Evolutionary conservation across 805 yeast genomes (phyloP), one percentile per base, ranked within the genome.

Genomic region (Kuraishia molischiana): DNA sequence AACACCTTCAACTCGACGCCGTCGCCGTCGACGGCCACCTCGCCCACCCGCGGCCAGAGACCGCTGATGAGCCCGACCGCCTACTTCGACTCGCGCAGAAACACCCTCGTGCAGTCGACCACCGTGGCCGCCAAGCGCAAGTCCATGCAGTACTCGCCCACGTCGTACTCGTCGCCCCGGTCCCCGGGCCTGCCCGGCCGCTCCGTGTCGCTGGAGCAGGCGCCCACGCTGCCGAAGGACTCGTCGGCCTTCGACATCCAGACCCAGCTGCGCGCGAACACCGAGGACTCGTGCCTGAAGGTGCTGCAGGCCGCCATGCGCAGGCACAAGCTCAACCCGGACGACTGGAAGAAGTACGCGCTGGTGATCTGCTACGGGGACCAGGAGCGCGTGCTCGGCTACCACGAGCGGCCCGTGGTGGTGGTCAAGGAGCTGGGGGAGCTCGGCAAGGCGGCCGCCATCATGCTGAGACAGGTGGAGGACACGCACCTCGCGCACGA

Each of bases 291-390:
- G 2, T 87, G 96, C 54, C 78, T 82, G 48, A 84, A 84, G 54
- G 81, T 90, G 18, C 62, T 92, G 34, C 94, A 85, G 50, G 85
- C 82, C 26, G 96, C 95, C 4, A 79, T 86, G 83, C 76, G 79
- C 47, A 70, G 94, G 43, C 95, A 89, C 59, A 79, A 78, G 41
- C 68, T 90, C 35, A 77, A 76, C 34, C 73, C 76, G 24, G 79
- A 75, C 37, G 95, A 86, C 52, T 84, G 95, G 89, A 70, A 83
- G 37, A 82, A 85, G 50, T 90, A 87, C 53, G 95, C 89, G 2
- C 62, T 90, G 37, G 87, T 89, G 14, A 83, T 90, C 13, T 83
- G 94, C 52, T 87, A 85, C 53, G 95, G 92, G 19, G 95, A 87
- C 54, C 82, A 82, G 50, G 97, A 90, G 52, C 64, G 96, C 21